These are phyloP conservation scores for Mucor irregularis DNA, from an alignment of 371 early-diverging fungal genomes.

Conservation along the genomic window DNA sequence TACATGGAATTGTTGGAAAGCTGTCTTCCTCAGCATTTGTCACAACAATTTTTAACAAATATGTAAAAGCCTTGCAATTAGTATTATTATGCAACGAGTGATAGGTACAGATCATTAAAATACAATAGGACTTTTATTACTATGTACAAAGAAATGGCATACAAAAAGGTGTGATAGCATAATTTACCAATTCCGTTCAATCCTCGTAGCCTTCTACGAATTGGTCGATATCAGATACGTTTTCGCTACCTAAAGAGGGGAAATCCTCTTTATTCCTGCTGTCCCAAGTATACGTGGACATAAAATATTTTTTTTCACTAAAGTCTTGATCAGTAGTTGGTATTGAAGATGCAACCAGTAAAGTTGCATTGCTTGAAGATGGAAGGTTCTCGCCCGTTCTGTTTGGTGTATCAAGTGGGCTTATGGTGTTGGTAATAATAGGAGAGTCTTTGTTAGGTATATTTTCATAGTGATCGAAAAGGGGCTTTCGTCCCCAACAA, in stretches of 20 bases:
- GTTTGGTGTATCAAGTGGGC: too few species aligned
- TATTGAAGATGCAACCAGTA: too few species aligned
- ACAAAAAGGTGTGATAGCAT: too few species aligned
- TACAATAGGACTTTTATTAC: background rate
- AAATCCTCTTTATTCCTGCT: background rate
- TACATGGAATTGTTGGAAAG: too few species aligned
- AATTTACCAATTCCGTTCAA: background rate
- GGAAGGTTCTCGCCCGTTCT: too few species aligned
- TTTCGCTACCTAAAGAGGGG: conserved; percentile 14
- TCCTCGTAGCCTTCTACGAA: conserved; percentile 36
- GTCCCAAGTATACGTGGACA: background rate
- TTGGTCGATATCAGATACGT: conserved; percentile 33
- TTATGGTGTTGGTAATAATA: too few species aligned
- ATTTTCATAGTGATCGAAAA: conserved; percentile 4
- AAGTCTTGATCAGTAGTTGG: background rate
- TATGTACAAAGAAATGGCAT: too few species aligned
- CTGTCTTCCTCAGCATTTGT: too few species aligned
- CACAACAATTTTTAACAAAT: too few species aligned
- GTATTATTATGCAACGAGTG: too few species aligned
- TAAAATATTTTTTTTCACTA: background rate
- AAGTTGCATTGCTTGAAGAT: too few species aligned
- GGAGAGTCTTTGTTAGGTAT: background rate
- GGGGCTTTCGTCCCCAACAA: conserved; percentile 42
- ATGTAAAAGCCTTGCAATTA: too few species aligned
- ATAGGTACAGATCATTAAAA: background rate